Evolutionary conservation across 1,284 basidiomycete species (phyloP), one percentile per base, ranked within the genome.

Genomic region (Papiliotrema laurentii): DNA sequence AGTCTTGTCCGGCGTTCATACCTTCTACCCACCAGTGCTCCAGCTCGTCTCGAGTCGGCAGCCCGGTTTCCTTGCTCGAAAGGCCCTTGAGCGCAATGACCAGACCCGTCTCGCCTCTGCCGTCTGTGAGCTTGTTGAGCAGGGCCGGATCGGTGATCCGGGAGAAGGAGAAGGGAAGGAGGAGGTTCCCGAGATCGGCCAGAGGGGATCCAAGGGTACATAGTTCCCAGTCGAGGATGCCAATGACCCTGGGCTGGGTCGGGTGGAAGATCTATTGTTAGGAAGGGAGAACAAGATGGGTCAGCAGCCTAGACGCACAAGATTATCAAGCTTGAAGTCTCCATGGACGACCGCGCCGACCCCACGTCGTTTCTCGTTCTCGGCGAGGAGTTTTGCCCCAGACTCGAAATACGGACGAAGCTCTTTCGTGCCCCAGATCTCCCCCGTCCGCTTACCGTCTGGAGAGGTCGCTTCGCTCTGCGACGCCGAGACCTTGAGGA

Each of bases 311-410:
- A 13, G 25, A 52, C 65, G 35, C 36, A 68, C 67, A 59, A 97
- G 71, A 68, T 97, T 98, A 72, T 98, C 93, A 21, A 96, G 79
- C 74, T 98, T 98, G 71, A 90, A 97, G 72, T 97, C 93, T 21
- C 94, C 93, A 67, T 97, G 93, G 4, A 96, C 89, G 4, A 75
- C 65, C 9, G 64, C 63, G 31, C 87, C 81, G 45, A 83, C 76
- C 1, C 85, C 85, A 14, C 50, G 78, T 79, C 72, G 83, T 46
- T 55, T 83, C 57, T 77, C 79, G 65, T 87, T 85, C 61, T 85
- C 80, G 0, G 89, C 91, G 45, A 90, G 76, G 59, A 87, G 79
- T 34, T 73, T 69, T 43, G 77, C 74, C 64, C 92, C 94, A 5
- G 53, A 30, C 33, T 60, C 55, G 22, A 70, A 70, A 87, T 88